Evolutionary conservation across 352 stramenopile genomes (phyloP), one percentile per base, ranked within the genome.

Genomic region (Aphanomyces euteiches): DNA sequence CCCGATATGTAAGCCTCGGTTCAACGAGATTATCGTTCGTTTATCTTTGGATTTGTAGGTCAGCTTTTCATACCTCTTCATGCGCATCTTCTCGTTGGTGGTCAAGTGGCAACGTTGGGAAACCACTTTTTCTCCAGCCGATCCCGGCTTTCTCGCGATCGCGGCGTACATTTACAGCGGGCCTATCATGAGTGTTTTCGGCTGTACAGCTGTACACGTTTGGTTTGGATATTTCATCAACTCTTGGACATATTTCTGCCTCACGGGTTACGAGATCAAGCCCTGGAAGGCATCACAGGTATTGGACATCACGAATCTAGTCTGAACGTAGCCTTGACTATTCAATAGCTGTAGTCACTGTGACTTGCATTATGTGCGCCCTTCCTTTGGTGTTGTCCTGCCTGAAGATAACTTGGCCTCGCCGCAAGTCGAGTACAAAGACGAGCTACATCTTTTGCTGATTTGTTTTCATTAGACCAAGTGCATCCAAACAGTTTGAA

Each of bases 41-140:
- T 48, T 8, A 48, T 15, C 8, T 15, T 48, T 15, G n/a, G n/a
- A n/a, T n/a, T 21, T 13, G 10, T 61, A 70, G 64, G 28, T 70
- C 7, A 61, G 64, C 47, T 70, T 70, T 70, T 37, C 64, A 2
- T 70, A 70, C 47, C 28, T 50, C 19, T 21, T 41, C 2, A 36
- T 70, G 38, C 39, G 48, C 7, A 17, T 60, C n/a, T 4, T 40
- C n/a, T 41, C 38, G 2, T 7, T 61, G 4, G 4, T 34, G 5
- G 13, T 70, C 13, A 63, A 70, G 19, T 19, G n/a, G 15, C 50
- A 19, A n/a, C 48, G 47, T 54, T 3, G 39, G 21, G 64, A 63
- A n/a, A 39, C 59, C 40, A 8, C 19, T 7, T 70, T 70, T 61
- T 21, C 45, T 15, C 7, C 48, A 8, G 40, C 61, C 3, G 64